Percentiles rank a stretch among this genome's conserved stretches.
Evolutionary conservation across 805 yeast species (phyloP).

Genomic region (Wickerhamomyces alni): DNA sequence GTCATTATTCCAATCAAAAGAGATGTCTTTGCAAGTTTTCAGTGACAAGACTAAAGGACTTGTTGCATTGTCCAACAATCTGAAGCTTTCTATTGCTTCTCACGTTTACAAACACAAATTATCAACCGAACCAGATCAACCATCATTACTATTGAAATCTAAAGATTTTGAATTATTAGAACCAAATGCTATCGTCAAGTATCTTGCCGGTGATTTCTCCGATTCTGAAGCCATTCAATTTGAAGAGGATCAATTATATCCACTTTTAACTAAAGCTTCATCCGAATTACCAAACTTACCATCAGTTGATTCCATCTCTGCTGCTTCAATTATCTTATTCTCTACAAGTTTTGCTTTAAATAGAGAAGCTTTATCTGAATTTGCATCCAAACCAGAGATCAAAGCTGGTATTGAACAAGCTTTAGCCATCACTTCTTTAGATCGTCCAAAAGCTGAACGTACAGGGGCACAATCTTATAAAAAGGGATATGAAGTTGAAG

Average conservation of each 20-base stretch:
- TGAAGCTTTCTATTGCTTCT: conserved; percentile 25
- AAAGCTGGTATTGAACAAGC: conserved; percentile 41
- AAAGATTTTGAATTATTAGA: conserved; percentile 44
- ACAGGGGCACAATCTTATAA: conserved; percentile 32
- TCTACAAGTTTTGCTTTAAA: conserved; percentile 48
- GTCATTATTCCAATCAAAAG: not conserved
- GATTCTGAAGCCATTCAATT: conserved; percentile 27
- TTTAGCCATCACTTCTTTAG: conserved; percentile 36
- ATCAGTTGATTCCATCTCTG: conserved; percentile 20
- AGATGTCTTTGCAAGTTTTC: conserved; percentile 16
- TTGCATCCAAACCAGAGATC: conserved; percentile 30
- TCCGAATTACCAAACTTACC: conserved; percentile 20
- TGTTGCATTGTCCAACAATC: conserved; percentile 18
- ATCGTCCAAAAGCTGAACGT: conserved; percentile 34
- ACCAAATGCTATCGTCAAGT: conserved; percentile 66
- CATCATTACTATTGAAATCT: conserved; percentile 15
- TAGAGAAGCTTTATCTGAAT: conserved; percentile 20
- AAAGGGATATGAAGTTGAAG: conserved; percentile 20
- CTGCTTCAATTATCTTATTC: conserved; percentile 54
- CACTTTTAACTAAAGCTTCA: conserved; percentile 28
- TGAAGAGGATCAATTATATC: conserved; percentile 41
- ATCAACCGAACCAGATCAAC: conserved; percentile 22
- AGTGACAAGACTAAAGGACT: conserved; percentile 19
- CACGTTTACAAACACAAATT: conserved; percentile 13
- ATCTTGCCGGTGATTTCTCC: conserved; percentile 45